A percentile compares a stretch with the other conserved stretches of the same genome.
Conservation (phyloP, 1,284 basidiomycete genomes). For the Puccinia novopanici region DNA sequence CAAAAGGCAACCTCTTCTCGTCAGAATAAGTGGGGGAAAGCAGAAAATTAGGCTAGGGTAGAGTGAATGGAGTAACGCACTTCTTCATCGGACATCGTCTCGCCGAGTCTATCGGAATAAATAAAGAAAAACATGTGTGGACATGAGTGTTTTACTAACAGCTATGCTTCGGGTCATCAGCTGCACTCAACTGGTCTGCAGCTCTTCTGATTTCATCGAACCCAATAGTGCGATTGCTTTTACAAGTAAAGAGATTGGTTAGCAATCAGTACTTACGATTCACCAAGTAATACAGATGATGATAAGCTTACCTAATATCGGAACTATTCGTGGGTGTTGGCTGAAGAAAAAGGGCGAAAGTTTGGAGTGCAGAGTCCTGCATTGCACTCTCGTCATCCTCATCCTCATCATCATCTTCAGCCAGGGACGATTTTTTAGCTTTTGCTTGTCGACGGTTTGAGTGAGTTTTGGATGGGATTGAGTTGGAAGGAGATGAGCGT, state of each 20-base stretch:
- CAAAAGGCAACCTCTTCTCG: not conserved
- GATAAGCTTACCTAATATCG: conserved; percentile 16
- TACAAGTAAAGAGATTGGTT: not conserved
- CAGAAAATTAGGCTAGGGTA: not conserved
- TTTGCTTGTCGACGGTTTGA: not conserved
- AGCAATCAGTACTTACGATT: not conserved
- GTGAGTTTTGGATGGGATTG: conserved; percentile 2
- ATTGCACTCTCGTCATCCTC: conserved; percentile 5
- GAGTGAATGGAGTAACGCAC: not conserved
- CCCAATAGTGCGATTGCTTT: conserved; percentile 10
- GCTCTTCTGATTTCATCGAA: conserved; percentile 37
- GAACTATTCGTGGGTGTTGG: not conserved
- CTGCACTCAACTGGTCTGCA: conserved; percentile 38
- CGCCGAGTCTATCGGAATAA: conserved; percentile 17
- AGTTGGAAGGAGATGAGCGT: not conserved
- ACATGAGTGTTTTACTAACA: not conserved
- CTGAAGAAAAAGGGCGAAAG: conserved; percentile 9
- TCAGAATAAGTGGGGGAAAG: not conserved
- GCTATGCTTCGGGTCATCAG: not conserved
- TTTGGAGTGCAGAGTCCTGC: conserved; percentile 19
- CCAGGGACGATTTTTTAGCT: conserved; percentile 1
- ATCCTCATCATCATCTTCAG: not conserved
- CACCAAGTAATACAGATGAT: not conserved
- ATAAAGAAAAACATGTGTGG: not conserved
- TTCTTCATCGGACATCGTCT: conserved; percentile 41